A percentile compares a stretch with the other conserved stretches of the same genome.
Evolutionary conservation across 495 filamentous ascomycete species (phyloP).

Genomic region (Neurospora sp.): DNA sequence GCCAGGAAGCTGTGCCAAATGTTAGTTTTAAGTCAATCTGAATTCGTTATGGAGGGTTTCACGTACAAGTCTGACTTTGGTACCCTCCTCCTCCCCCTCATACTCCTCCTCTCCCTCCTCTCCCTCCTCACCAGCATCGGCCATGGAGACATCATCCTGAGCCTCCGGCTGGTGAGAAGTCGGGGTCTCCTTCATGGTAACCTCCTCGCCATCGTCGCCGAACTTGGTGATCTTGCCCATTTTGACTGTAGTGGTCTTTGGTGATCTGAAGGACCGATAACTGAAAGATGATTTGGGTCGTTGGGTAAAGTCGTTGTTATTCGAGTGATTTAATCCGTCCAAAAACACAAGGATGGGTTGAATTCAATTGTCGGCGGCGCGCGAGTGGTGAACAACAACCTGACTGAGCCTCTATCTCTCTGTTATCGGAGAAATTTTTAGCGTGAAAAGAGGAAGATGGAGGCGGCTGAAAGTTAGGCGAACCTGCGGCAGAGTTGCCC

Average conservation of each 20-base stretch:
- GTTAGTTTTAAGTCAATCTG: neutral
- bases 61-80: conserved; percentile 28
- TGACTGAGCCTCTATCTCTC: neutral
- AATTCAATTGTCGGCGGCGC: neutral
- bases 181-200: conserved; percentile 46
- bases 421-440: conserved; percentile 1
- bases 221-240: conserved; percentile 10
- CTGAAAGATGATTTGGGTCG: neutral
- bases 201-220: conserved; percentile 21
- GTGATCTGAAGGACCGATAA: neutral
- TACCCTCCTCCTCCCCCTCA: conserved; percentile 15
- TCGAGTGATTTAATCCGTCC: neutral
- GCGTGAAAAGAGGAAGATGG: neutral
- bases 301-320: neutral
- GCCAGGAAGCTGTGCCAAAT: conserved; percentile 49
- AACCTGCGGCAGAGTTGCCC: neutral
- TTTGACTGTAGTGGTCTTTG: conserved; percentile 21
- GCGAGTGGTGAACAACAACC: neutral
- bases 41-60: neutral
- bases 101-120: conserved; percentile 24
- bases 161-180: conserved; percentile 29
- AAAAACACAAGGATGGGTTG: neutral
- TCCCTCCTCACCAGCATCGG: conserved; percentile 27
- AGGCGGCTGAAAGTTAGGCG: neutral
- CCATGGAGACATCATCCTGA: conserved; percentile 32